These are phyloP conservation scores for Thelonectria discophora DNA, from an alignment of 2,329 filamentous ascomycete species.

Conservation along the genomic window DNA sequence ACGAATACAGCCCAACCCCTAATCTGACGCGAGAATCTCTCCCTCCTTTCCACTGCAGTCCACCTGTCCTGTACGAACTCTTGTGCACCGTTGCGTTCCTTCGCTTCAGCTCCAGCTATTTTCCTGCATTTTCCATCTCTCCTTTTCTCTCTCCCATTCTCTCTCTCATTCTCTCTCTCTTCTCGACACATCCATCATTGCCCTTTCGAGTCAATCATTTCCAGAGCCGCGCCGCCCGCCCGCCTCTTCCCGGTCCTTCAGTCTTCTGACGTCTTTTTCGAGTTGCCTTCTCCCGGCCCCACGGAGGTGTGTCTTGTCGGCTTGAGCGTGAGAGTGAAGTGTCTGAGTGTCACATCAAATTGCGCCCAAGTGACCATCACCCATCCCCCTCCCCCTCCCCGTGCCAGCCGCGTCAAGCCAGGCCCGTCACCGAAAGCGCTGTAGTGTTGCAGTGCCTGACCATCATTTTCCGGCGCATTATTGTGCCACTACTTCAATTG, in stretches of 20 bases:
- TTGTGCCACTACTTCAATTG: conserved; percentile 5
- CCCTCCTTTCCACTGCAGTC: conserved; percentile 12
- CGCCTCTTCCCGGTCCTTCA: conserved; percentile 13
- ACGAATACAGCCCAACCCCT: conserved; percentile 17
- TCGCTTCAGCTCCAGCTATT: neutral
- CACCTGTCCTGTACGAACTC: conserved; percentile 15
- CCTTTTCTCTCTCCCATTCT: neutral
- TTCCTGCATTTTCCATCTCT: conserved; percentile 10
- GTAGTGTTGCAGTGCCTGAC: neutral
- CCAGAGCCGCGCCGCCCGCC: conserved; percentile 23
- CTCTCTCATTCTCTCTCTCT: conserved; percentile 11
- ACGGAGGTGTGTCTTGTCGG: conserved; percentile 14
- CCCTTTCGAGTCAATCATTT: conserved; percentile 40
- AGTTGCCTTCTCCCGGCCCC: conserved; percentile 22
- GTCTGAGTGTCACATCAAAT: conserved; percentile 24
- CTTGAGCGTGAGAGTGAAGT: neutral
- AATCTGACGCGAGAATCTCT: conserved; percentile 20
- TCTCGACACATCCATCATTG: conserved; percentile 17
- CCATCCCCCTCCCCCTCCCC: conserved; percentile 10
- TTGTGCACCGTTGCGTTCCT: conserved; percentile 3
- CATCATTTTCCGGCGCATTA: neutral
- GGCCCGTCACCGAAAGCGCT: conserved; percentile 4
- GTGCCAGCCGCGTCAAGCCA: conserved; percentile 20
- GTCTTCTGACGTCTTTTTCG: conserved; percentile 34
- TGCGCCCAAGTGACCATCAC: conserved; percentile 23